Evolutionary conservation across 169 alveolate genomes (phyloP).

Genomic region (Neospora caninum): DNA sequence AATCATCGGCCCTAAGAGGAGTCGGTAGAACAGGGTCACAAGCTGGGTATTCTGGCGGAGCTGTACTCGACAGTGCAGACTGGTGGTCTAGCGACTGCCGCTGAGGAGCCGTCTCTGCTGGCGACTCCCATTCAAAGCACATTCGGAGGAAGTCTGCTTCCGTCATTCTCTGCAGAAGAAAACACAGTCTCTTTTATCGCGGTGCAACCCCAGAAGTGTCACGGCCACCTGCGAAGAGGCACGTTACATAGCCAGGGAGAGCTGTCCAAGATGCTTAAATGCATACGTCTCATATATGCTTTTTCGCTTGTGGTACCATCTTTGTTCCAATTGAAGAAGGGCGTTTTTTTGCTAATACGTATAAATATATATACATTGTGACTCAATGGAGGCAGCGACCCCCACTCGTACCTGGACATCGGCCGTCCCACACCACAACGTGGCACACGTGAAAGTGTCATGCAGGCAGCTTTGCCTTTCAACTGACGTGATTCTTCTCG

Average conservation of each 20-base stretch:
- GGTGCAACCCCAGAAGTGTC: not conserved
- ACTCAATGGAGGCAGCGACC: not conserved
- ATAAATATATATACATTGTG: not conserved
- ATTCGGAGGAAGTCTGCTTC: conserved; percentile 12
- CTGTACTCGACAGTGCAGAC: not conserved
- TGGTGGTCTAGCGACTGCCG: not conserved
- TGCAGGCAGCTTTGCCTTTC: conserved; percentile 14
- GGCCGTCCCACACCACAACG: not conserved
- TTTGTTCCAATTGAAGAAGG: not conserved
- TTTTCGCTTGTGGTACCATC: not conserved
- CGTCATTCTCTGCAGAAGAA: not conserved
- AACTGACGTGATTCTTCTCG: not conserved
- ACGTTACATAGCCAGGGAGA: too few species aligned
- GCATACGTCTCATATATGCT: not conserved
- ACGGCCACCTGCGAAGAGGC: not conserved
- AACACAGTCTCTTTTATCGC: not conserved
- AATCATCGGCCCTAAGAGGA: not conserved
- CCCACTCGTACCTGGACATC: not conserved
- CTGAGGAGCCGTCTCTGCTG: not conserved
- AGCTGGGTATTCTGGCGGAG: not conserved
- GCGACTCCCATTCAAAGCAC: not conserved
- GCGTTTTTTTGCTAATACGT: not conserved
- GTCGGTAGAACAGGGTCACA: too few species aligned
- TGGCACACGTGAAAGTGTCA: not conserved
- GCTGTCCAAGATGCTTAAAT: too few species aligned